phyloP scores from a whole-genome alignment of 2,329 filamentous ascomycete species.

The Trichoderma koningii region DNA sequence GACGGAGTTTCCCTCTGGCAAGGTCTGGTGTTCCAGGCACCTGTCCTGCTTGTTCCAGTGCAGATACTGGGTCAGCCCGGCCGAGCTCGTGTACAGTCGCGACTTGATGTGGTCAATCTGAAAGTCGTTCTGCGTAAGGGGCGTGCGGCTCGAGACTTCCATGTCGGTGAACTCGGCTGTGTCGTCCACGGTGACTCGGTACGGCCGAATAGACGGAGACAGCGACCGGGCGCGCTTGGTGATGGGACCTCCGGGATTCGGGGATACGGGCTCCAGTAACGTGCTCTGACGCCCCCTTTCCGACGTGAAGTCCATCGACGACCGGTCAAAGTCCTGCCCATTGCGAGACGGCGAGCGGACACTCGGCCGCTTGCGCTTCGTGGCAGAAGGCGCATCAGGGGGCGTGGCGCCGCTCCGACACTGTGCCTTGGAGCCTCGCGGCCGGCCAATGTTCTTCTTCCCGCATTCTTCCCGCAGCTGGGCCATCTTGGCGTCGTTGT shows the following conservation, averaged over 20 bases:
- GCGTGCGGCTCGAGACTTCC: conserved; percentile 53
- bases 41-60: conserved; percentile 48
- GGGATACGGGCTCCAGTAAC: conserved; percentile 22
- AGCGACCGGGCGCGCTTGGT: conserved; percentile 36
- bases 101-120: conserved; percentile 57
- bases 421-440: conserved; percentile 49
- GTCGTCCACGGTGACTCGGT: conserved; percentile 5
- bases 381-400: conserved; percentile 27
- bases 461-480: conserved; percentile 54
- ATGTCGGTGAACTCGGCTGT: conserved; percentile 38
- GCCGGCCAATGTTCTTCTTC: conserved; percentile 59
- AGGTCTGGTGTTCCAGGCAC: conserved; percentile 57
- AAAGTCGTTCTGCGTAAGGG: conserved; percentile 52
- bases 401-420: conserved; percentile 32
- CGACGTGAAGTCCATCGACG: conserved; percentile 37
- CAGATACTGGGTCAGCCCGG: conserved; percentile 57
- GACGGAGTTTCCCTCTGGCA: conserved; percentile 48
- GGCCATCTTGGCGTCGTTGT: conserved; percentile 57
- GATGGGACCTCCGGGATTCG: background rate
- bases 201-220: conserved; percentile 28
- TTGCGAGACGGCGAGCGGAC: conserved; percentile 32
- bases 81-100: conserved; percentile 48
- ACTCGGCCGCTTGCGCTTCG: conserved; percentile 41
- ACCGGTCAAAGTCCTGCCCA: conserved; percentile 31
- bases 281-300: conserved; percentile 30